Base-by-base conservation (phyloP, 2,329 filamentous ascomycete species). In the Exophiala aquamarina region DNA sequence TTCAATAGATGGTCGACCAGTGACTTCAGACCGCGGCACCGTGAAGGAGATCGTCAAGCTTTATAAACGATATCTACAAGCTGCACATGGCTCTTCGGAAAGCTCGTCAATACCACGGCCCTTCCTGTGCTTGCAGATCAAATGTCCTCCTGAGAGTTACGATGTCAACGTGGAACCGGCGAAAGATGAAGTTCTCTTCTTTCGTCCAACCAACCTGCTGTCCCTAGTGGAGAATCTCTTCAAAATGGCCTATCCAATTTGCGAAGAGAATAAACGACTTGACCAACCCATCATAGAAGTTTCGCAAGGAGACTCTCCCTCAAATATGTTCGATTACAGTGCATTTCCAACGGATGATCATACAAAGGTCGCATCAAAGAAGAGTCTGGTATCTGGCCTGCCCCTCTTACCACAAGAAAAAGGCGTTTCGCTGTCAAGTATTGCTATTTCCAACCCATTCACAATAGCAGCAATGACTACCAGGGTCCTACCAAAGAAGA, bases 81-180 rank as follows among this genome's bases (percentile, higher is more conserved):
- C 41, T 3, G 18, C 14, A 17, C 11, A 48, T 20, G n/a, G 48
- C 47, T 4, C 59, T 54, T 11, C 37, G 14, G 46, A 54, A 47
- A 17, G 56, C 56, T 4, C 44, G 10, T 40, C 34, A n/a, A 28
- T 47, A n/a, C 46, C 70, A 23, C 74, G 81, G 39, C 78, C 78
- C 0, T 83, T 84, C 57, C 56, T 83, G 9, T 77, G 68, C 50
- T 58, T 84, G 41, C 73, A 77, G 26, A 70, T 84, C 7, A 56
- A 58, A 2, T 84, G 80, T 60, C 74, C 75, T 2, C 57, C 60
- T 8, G 74, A 71, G 5, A 75, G 69, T 34, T 84, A 84, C 59
- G 82, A 84, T 63, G 70, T 74, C 3, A 84, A 84, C 50, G 66
- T 84, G 28, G 82, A 85, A 56, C 81, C 82, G 3, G 73, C 76